Evolutionary conservation across 345 rosid genomes (phyloP).

Genomic region (Moricandia moricandioides): DNA sequence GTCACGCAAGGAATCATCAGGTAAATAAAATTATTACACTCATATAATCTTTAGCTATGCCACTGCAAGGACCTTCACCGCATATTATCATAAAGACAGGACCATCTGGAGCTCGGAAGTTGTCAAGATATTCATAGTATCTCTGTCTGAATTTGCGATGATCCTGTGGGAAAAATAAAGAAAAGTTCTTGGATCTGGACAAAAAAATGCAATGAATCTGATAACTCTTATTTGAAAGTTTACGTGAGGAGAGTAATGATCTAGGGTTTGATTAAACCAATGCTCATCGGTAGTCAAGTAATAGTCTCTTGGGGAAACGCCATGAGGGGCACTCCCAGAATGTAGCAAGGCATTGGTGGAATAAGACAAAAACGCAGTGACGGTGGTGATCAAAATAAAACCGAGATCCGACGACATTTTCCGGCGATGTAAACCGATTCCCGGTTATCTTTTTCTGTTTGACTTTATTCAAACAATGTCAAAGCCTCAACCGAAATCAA

Average conservation of each 20-base stretch:
- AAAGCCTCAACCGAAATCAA: background rate
- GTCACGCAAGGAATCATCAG: background rate
- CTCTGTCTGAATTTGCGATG: slow-evolving; percentile 64
- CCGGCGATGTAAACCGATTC: slow-evolving; percentile 3
- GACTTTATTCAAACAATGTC: background rate
- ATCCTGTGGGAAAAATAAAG: slow-evolving; percentile 44
- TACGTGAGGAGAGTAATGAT: slow-evolving; percentile 80
- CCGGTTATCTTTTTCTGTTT: background rate
- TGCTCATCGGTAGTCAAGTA: slow-evolving; percentile 65
- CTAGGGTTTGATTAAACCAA: slow-evolving; percentile 85
- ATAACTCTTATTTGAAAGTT: background rate
- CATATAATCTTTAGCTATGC: slow-evolving; percentile 73
- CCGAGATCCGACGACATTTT: background rate
- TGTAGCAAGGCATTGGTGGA: slow-evolving; percentile 37
- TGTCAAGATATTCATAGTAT: slow-evolving; percentile 66
- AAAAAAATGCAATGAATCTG: background rate
- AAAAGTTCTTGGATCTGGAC: background rate
- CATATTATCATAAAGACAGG: slow-evolving; percentile 76
- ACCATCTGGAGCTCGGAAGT: slow-evolving; percentile 67
- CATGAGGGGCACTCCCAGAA: slow-evolving; percentile 34
- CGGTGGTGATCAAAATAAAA: slow-evolving; percentile 3
- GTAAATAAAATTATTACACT: slow-evolving; percentile 40
- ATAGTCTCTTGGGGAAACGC: slow-evolving; percentile 27
- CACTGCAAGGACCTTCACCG: slow-evolving; percentile 74
- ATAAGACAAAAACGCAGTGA: background rate